Conservation (phyloP, 139 green algal species). For the Micractinium conductrix region DNA sequence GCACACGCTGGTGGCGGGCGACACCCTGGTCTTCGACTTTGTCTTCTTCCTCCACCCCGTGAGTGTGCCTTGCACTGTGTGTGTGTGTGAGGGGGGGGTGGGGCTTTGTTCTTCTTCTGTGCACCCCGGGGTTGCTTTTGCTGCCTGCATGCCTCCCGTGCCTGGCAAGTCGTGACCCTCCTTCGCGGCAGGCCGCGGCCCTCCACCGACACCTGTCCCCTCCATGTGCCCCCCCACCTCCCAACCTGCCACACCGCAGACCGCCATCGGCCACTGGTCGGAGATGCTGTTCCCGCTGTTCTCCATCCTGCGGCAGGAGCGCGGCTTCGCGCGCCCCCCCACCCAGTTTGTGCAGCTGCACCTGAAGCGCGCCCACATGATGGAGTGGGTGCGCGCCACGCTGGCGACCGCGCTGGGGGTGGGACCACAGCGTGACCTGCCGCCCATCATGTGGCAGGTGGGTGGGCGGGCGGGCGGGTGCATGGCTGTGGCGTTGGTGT, state of each 20-base stretch:
- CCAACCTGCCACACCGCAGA: conserved; percentile 46
- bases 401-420: conserved; percentile 59
- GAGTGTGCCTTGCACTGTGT: no score
- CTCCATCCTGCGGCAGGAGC: conserved; percentile 57
- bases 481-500: no score
- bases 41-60: conserved; percentile 87
- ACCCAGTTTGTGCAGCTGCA: conserved; percentile 75
- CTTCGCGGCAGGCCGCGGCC: not conserved
- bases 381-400: conserved; percentile 78
- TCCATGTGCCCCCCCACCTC: not conserved
- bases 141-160: no score
- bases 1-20: conserved; percentile 61
- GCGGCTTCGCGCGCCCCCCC: conserved; percentile 60
- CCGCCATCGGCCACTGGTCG: conserved; percentile 88
- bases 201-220: not conserved
- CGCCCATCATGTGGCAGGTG: conserved; percentile 81
- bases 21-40: conserved; percentile 90
- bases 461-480: no score
- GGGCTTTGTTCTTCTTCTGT: not conserved
- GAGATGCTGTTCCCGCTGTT: conserved; percentile 89
- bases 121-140: no score
- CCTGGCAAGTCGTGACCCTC: no score
- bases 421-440: conserved; percentile 58
- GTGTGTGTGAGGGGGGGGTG: not conserved
- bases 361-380: conserved; percentile 77